phyloP scores from a whole-genome alignment of 208 protist genomes.

The Dictyostelium gargantuum region DNA sequence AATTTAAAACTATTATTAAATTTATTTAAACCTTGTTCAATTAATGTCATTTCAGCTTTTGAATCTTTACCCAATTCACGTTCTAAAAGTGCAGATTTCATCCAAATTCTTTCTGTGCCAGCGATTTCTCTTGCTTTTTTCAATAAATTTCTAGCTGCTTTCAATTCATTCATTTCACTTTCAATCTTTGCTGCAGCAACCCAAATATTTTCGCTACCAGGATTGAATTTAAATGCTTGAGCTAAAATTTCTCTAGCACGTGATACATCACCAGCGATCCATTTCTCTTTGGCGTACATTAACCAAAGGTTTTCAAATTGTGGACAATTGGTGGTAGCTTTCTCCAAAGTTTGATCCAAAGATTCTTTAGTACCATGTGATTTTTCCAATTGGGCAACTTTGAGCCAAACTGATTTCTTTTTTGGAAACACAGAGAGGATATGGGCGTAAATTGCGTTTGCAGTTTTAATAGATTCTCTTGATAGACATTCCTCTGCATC shows the following conservation, averaged over 20 bases:
- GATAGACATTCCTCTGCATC: constrained; percentile 84
- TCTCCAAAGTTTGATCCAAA: constrained; percentile 83
- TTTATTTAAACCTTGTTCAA: constrained; percentile 77
- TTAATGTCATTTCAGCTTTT: constrained; percentile 67
- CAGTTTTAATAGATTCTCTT: constrained; percentile 23
- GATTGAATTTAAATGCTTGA: constrained; percentile 84
- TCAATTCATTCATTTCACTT: constrained; percentile 86
- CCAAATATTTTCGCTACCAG: constrained; percentile 91
- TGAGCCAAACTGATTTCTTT: constrained; percentile 89
- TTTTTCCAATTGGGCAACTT: constrained; percentile 87
- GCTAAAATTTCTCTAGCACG: constrained; percentile 84
- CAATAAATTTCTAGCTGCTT: constrained; percentile 85
- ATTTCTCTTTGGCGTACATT: constrained; percentile 92
- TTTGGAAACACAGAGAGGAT: constrained; percentile 83
- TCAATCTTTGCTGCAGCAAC: constrained; percentile 93
- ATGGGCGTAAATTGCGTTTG: constrained; percentile 86
- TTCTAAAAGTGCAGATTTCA: constrained; percentile 90
- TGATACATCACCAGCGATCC: constrained; percentile 81
- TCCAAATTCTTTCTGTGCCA: constrained; percentile 87
- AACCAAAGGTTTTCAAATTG: constrained; percentile 90
- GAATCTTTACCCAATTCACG: constrained; percentile 77
- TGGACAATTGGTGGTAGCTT: constrained; percentile 87
- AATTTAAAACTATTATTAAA: constrained; percentile 85
- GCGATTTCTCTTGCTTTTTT: constrained; percentile 78
- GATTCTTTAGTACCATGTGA: constrained; percentile 76